Evolutionary conservation across 371 early-diverging fungal genomes (phyloP), one percentile per base, ranked within the genome.

Genomic region (Circinella minor): DNA sequence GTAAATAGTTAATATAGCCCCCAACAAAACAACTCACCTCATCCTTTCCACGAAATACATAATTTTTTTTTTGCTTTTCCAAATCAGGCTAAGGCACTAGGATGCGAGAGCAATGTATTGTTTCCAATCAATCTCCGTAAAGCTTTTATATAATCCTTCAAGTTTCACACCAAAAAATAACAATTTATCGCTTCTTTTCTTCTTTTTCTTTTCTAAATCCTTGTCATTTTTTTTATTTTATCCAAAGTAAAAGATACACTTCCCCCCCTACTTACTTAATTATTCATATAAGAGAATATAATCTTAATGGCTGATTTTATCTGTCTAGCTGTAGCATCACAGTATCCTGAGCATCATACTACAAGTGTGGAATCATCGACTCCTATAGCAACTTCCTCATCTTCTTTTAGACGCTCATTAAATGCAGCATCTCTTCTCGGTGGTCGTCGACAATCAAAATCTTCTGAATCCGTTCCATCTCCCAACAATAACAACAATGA

Each of bases 271-370:
- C 46, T 34, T 10, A 20, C 48, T 65, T 54, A 8, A 47, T 47
- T 17, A 11, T 67, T 18, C 66, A 36, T 54, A 38, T 49, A 38
- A 47, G 39, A 63, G 47, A 4, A 55, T 18, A 39, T 36, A 59
- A 17, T 37, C 61, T 48, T 36, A 17, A 73, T 73, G 73, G 73
- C 73, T 66, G 73, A 73, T 55, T 73, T 65, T 43, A 64, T 73
- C 36, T 73, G 73, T 54, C 48, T 73, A 18, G 67, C 73, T 14
- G 61, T 73, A 66, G 65, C 73, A 37, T 55, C 68, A 36, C 73
- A 69, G 46, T 69, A 69, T 36, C 36, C 61, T 63, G 69, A 67
- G 38, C 69, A 63, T 11, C 49, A 34, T 34, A 37, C 59, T 14
- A 20, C 59, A 5, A 55, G 38, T 11, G 38, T 27, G 4, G 61